Evolutionary conservation across 768 basidiomycete species (phyloP).

Genomic region (Chalciporus pseudorubinellus): DNA sequence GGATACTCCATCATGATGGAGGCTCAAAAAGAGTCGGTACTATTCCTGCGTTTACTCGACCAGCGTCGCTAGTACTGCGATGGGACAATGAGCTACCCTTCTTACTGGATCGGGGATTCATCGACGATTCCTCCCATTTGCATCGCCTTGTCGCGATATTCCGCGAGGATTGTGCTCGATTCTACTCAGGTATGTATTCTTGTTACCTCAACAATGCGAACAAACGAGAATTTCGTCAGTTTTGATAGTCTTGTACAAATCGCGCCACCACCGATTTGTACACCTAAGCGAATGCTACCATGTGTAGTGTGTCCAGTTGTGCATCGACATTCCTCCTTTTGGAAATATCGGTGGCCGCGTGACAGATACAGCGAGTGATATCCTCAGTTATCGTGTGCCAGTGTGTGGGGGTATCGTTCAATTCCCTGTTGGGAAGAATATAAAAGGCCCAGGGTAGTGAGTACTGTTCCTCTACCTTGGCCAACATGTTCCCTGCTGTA

Average conservation of each 20-base stretch:
- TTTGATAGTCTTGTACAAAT: no score
- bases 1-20: no score
- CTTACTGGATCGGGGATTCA: not conserved
- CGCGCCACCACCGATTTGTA: no score
- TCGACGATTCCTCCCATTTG: no score
- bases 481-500: constrained; percentile 37
- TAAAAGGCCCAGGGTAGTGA: constrained; percentile 16
- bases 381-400: not conserved
- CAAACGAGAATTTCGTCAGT: no score
- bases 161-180: not conserved
- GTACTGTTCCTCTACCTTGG: constrained; percentile 13
- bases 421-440: constrained; percentile 5
- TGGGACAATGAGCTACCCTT: not conserved
- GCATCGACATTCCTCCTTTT: not conserved
- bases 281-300: not conserved
- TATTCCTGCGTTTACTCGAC: no score
- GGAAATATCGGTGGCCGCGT: constrained; percentile 7
- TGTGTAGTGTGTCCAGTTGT: not conserved
- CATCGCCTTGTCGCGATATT: constrained; percentile 1
- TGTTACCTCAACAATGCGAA: constrained; percentile 13
- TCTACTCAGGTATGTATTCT: constrained; percentile 14
- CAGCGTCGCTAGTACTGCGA: not conserved
- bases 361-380: not conserved
- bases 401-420: constrained; percentile 7
- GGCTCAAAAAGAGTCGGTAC: no score